Evolutionary conservation across 192 early-diverging fungal species (phyloP).

Genomic region (Funneliformis mosseae): DNA sequence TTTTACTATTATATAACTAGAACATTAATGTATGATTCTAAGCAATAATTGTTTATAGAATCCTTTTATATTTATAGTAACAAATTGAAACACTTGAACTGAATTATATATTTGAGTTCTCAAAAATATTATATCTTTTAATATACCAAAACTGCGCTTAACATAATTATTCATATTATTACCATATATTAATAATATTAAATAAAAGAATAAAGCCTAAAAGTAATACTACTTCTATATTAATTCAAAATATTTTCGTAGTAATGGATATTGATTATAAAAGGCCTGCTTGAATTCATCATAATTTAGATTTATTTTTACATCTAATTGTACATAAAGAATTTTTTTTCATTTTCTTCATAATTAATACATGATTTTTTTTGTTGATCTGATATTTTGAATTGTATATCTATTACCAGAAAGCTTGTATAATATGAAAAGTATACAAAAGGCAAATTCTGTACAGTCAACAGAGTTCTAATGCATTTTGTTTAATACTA

Average conservation of each 20-base stretch:
- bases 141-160: background rate
- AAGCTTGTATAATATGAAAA: too few species aligned
- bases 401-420: background rate
- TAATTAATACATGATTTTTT: background rate
- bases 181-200: background rate
- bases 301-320: background rate
- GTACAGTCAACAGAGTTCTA: background rate
- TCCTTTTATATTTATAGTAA: background rate
- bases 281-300: background rate
- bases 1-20: background rate
- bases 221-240: background rate
- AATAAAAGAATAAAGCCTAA: background rate
- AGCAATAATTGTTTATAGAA: background rate
- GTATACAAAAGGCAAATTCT: background rate
- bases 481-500: background rate
- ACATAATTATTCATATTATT: constrained; percentile 16
- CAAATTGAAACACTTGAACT: constrained; percentile 20
- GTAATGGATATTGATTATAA: background rate
- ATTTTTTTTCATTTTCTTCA: background rate
- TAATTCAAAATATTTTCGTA: background rate
- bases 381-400: background rate
- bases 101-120: constrained; percentile 2
- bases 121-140: constrained; percentile 9
- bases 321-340: background rate
- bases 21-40: background rate